Base-by-base conservation (phyloP, 176 grass and related monocot genomes). In the Poa annua region DNA sequence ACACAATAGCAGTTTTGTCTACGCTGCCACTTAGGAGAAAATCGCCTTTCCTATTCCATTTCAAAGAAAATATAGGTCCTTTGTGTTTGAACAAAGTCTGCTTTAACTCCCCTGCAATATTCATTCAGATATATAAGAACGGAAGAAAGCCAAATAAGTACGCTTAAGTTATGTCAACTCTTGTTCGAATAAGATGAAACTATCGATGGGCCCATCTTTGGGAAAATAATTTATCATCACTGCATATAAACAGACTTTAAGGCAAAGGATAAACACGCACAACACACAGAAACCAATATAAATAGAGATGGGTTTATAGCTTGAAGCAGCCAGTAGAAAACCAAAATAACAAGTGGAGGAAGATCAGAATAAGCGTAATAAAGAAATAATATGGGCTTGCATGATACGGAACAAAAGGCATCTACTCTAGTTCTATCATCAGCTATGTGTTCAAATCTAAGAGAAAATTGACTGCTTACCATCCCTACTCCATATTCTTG, bases 11-110 rank as follows among this genome's bases (percentile, higher is more conserved):
- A 88, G 92, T 98, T 90, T 93, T 98, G 66, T 98, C 96, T 78
- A 98, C 92, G 6, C 96, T 98, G 74, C 93, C 96, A 85, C 96
- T 98, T 38, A 98, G 85, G 62, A 98, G 91, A 67, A 87, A 92
- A 95, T 98, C 96, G 36, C 96, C 96, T 72, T 95, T 98, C 73
- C 91, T 98, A 55, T 98, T 98, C 96, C 96, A 98, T 98, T 98
- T 98, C 83, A 98, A 80, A 5, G 96, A 98, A 86, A 95, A 98
- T 81, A 98, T 98, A 20, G 96, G 96, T 35, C 96, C 96, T 82
- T 91, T 98, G 78, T 98, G 96, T 86, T 93, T 98, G 80, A 88
- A 89, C 81, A 98, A 76, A 60, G 96, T 95, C 76, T 95, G 92
- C 83, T 86, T 98, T 81, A 98, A 51, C 71, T 98, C 96, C 73